Evolutionary conservation across 345 rosid genomes (phyloP).

Genomic region (Lenwebbia sp.): DNA sequence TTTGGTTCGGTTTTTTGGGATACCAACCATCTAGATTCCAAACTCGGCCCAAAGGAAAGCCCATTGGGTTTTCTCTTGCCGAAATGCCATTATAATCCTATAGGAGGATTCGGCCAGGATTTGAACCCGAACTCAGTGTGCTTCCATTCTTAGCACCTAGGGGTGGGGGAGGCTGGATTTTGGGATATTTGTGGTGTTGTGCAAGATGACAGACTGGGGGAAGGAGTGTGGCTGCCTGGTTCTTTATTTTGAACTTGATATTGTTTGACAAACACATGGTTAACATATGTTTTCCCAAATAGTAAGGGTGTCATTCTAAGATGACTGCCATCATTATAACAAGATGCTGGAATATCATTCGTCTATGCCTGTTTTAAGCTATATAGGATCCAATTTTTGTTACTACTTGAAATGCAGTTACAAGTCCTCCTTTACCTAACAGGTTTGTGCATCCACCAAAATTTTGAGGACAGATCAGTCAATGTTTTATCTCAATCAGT

Average conservation of each 20-base stretch:
- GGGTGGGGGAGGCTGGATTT: neutral
- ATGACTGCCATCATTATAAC: neutral
- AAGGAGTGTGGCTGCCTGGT: neutral
- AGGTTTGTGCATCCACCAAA: neutral
- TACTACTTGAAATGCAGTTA: neutral
- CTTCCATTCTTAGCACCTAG: neutral
- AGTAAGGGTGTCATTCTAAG: neutral
- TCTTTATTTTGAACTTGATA: neutral
- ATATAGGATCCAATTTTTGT: neutral
- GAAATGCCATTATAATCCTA: neutral
- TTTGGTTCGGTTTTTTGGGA: neutral
- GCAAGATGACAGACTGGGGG: neutral
- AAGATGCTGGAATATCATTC: neutral
- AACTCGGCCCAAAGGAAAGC: neutral
- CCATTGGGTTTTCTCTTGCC: neutral
- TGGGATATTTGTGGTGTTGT: neutral
- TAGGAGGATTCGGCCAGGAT: neutral
- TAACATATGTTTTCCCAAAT: neutral
- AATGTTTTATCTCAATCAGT: neutral
- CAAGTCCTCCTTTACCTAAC: neutral
- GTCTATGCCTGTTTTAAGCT: neutral
- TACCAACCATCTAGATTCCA: neutral
- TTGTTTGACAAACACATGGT: neutral
- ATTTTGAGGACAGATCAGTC: neutral
- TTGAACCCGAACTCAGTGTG: neutral